Evolutionary conservation across 1,139 yeast genomes (phyloP).

Genomic region (Hemisphaericaspora xylofermentans): DNA sequence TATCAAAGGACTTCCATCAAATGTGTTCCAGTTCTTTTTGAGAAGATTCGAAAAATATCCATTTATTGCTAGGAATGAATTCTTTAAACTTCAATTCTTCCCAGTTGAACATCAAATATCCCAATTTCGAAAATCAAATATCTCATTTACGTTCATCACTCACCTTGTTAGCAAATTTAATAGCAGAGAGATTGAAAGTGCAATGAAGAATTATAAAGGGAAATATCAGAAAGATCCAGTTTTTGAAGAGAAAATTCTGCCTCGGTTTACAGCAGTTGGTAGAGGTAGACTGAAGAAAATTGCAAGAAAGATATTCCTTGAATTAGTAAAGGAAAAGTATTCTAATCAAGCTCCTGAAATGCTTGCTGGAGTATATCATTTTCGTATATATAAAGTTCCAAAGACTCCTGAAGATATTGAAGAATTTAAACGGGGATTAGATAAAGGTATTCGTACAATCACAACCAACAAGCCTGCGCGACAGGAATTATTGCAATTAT

Average conservation of each 20-base stretch:
- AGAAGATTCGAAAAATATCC: constrained; percentile 24
- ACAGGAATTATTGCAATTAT: constrained; percentile 8
- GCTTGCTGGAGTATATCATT: constrained; percentile 44
- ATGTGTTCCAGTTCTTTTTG: constrained; percentile 16
- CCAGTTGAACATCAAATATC: constrained; percentile 30
- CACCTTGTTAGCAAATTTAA: constrained; percentile 20
- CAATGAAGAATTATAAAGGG: constrained; percentile 29
- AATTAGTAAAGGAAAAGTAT: constrained; percentile 10
- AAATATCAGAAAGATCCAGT: constrained; percentile 21
- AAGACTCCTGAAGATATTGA: constrained; percentile 30
- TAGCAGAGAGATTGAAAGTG: constrained; percentile 22
- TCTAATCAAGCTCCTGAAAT: constrained; percentile 1
- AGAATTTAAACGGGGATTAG: constrained; percentile 21
- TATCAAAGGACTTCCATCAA: constrained; percentile 38
- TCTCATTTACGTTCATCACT: constrained; percentile 33
- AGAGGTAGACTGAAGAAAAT: constrained; percentile 29
- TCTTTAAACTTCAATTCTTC: constrained; percentile 28
- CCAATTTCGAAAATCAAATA: constrained; percentile 35
- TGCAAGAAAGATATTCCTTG: constrained; percentile 13
- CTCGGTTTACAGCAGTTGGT: constrained; percentile 36
- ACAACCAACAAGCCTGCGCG: constrained; percentile 18
- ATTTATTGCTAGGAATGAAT: constrained; percentile 19
- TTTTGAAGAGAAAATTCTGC: constrained; percentile 27
- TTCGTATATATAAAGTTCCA: constrained; percentile 40
- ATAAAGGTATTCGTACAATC: constrained; percentile 27